Base-by-base conservation (phyloP, 116 monocot species). In the Dioscorea cayenensis region DNA sequence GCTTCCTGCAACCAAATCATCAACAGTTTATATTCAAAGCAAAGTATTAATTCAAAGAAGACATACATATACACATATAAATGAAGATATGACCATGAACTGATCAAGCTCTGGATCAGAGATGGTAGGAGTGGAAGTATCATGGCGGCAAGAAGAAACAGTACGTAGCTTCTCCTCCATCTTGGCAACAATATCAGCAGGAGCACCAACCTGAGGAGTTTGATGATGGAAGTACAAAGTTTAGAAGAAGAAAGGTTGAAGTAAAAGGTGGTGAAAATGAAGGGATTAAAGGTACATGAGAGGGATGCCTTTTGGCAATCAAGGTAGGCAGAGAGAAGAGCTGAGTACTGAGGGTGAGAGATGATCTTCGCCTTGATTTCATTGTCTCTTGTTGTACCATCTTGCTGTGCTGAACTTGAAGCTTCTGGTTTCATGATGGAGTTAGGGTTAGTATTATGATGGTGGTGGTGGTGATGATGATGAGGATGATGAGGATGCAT, bases 291-390 rank as follows among this genome's bases (percentile, higher is more conserved):
- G 43, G 43, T 43, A 43, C 43, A 43, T 43, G 35, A 51, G 22
- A 28, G 14, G 20, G 36, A 29, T 59, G 67, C 89, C 86, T 90
- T 90, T 70, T 90, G 86, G 81, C 90, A 90, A 71, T 90, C 90
- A 67, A 90, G 69, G 85, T 86, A 86, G 52, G 90, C 84, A 17
- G 71, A 72, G 64, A 90, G 83, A 51, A 90, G 90, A 63, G 77
- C 37, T 28, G 81, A 78, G 67, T 86, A 90, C 60, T 84, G 81
- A 16, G 86, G 90, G 60, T 90, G 84, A 22, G 90, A 81, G 71
- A 90, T 66, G 79, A 90, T 90, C 71, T 79, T 83, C 71, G 90
- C 90, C 74, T 90, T 90, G 58, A 86, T 81, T 25, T 74, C 76
- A 4, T 89, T 81, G 16, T 76, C 65, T 7, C 85, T 76, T 19